Conservation (phyloP, 257 asterid species). For the Scutellaria galericulata region DNA sequence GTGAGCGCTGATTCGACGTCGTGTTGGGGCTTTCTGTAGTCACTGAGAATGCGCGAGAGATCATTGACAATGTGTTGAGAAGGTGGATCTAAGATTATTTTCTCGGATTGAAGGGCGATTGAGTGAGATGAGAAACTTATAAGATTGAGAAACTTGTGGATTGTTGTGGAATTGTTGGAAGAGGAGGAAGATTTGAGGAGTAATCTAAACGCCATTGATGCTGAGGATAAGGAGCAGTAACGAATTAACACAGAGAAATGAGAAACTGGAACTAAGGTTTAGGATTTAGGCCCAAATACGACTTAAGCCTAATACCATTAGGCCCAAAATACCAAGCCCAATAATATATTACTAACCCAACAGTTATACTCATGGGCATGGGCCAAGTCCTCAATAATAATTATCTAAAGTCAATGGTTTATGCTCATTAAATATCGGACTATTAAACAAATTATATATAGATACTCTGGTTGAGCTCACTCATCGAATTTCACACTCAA, state of each 20-base stretch:
- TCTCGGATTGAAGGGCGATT: conserved; percentile 33
- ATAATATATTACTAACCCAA: too few species aligned
- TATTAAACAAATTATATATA: too few species aligned
- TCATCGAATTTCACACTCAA: too few species aligned
- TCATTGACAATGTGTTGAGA: conserved; percentile 65
- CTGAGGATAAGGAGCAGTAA: background rate
- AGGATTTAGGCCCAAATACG: too few species aligned
- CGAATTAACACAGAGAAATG: background rate
- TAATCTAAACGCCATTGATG: conserved; percentile 48
- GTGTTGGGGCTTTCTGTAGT: conserved; percentile 77
- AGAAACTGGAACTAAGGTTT: background rate
- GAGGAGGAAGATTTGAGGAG: conserved; percentile 29
- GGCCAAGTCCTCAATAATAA: too few species aligned
- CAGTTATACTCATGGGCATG: too few species aligned
- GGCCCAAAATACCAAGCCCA: too few species aligned
- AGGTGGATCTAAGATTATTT: conserved; percentile 32
- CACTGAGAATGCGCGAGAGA: conserved; percentile 81
- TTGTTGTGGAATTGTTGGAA: conserved; percentile 9
- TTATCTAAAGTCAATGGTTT: too few species aligned
- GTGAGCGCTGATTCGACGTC: conserved; percentile 85
- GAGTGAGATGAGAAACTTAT: conserved; percentile 37
- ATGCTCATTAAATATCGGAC: too few species aligned
- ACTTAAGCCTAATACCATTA: too few species aligned
- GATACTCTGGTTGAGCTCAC: too few species aligned
- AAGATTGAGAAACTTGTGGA: conserved; percentile 8